A percentile compares a stretch with the other conserved stretches of the same genome.
These are phyloP conservation scores for Pseudogymnoascus sp. DNA, from an alignment of 2,329 filamentous ascomycete genomes.

Conservation along the genomic window DNA sequence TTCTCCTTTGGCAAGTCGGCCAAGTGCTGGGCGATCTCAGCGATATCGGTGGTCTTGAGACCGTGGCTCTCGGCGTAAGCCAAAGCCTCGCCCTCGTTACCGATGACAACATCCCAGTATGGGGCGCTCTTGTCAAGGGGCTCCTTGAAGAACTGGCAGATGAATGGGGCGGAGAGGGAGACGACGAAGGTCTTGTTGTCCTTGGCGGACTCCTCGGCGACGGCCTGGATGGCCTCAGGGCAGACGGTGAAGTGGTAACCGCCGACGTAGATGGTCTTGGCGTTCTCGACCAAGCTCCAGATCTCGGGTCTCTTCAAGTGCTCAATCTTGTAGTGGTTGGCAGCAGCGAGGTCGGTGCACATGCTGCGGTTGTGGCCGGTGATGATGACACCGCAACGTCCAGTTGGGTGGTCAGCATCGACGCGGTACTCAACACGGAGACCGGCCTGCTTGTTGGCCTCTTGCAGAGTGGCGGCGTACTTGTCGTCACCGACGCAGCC, in stretches of 20 bases:
- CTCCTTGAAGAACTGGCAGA: conserved; percentile 96
- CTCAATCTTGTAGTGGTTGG: conserved; percentile 93
- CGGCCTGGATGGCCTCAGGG: conserved; percentile 78
- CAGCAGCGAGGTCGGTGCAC: conserved; percentile 89
- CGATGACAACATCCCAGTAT: conserved; percentile 94
- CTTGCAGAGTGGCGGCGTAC: conserved; percentile 79
- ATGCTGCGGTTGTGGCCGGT: conserved; percentile 93
- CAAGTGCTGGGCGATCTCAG: conserved; percentile 76
- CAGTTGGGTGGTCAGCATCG: conserved; percentile 75
- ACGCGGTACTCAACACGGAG: conserved; percentile 92
- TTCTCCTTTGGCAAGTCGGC: conserved; percentile 92
- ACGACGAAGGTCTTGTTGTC: conserved; percentile 90
- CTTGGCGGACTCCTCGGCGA: conserved; percentile 80
- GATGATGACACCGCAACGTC: conserved; percentile 92
- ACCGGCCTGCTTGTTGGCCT: conserved; percentile 79
- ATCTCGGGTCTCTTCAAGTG: conserved; percentile 87
- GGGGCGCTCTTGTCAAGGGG: conserved; percentile 75
- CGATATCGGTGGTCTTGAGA: conserved; percentile 66
- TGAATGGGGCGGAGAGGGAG: conserved; percentile 91
- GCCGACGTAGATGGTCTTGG: conserved; percentile 84
- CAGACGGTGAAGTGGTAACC: conserved; percentile 97
- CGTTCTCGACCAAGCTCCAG: conserved; percentile 85
- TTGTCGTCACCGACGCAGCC: conserved; percentile 94
- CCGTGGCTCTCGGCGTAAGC: conserved; percentile 78
- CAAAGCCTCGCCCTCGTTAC: conserved; percentile 91